phyloP scores from a whole-genome alignment of 2,329 filamentous ascomycete genomes.

The Mariannaea sp. region DNA sequence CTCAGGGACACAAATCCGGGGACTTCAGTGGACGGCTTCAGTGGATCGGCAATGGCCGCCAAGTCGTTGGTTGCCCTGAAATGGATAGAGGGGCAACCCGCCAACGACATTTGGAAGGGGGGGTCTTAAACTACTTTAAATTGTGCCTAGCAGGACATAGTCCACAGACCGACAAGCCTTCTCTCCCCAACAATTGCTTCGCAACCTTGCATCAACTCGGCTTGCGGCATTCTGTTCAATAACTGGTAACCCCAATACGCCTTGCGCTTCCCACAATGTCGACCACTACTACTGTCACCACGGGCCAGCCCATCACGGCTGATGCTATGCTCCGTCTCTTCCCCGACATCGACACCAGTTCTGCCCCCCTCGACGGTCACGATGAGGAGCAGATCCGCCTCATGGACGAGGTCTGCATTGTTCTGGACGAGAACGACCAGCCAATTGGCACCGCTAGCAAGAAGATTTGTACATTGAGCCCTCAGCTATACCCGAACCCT shows the following conservation, averaged over 20 bases:
- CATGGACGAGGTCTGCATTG: constrained; percentile 99
- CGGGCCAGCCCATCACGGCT: constrained; percentile 73
- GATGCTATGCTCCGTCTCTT: constrained; percentile 87
- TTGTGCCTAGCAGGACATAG: constrained; percentile 28
- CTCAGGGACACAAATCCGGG: constrained; percentile 10
- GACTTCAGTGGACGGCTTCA: constrained; percentile 28
- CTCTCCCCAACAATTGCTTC: constrained; percentile 9
- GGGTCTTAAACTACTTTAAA: constrained; percentile 32
- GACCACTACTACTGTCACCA: constrained; percentile 44
- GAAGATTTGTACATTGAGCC: constrained; percentile 80
- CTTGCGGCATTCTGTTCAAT: constrained; percentile 1
- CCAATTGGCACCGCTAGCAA: constrained; percentile 97
- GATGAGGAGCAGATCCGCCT: constrained; percentile 96
- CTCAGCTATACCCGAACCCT: not conserved
- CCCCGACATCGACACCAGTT: constrained; percentile 76
- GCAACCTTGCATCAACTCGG: constrained; percentile 3
- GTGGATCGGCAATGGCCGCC: constrained; percentile 17
- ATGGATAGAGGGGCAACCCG: constrained; percentile 37
- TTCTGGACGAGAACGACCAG: constrained; percentile 86
- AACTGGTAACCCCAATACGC: not conserved
- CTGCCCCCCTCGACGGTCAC: constrained; percentile 82
- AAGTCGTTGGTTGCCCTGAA: constrained; percentile 9
- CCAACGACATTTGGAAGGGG: constrained; percentile 18
- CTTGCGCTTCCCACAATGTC: constrained; percentile 37
- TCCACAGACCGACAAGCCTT: constrained; percentile 29